Base-by-base conservation (phyloP, 495 filamentous ascomycete genomes). In the Neurospora sp. region DNA sequence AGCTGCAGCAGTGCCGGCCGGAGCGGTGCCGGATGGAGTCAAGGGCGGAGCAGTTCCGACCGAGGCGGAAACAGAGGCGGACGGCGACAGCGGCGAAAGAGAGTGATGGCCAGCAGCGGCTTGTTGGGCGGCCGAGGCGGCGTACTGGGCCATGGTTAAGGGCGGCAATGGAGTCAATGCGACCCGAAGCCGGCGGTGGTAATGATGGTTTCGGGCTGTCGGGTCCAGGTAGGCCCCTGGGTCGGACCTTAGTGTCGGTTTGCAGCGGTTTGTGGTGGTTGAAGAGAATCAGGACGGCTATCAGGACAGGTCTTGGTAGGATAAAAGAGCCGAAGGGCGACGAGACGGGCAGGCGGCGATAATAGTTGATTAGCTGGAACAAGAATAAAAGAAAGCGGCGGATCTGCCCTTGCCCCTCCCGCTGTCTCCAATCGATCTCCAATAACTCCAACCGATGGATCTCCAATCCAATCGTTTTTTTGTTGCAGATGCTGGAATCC, bases 211-310 rank as follows among this genome's bases (percentile, higher is more conserved):
- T 31, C 54, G 54, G 54, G 54, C 13, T 66, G 28, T 66, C 28
- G 54, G 54, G 48, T 59, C 54, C 28, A 66, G 54, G 54, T 34
- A 66, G 54, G 54, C 54, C 54, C 70, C 28, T 17, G 70, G 36
- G 70, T 48, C 36, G 39, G 39, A 37, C 28, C 31, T 37, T 19
- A 28, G 42, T 71, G 69, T 78, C 79, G 79, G 79, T 76, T 81
- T 75, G 77, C 75, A 74, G 77, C 79, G 79, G 79, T 79, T 81
- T 77, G 62, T 71, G 76, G 71, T 77, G 79, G 79, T 72, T 77
- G 74, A 77, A 77, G 74, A 71, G 72, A 70, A 69, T 75, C 77
- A 74, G 75, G 79, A 76, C 43, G 43, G 43, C 43, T 48, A 48
- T 72, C 66, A 73, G 73, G 71, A 66, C 70, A 45, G 72, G 38